Evolutionary conservation across 805 yeast genomes (phyloP).

Genomic region (Candida insectalens): DNA sequence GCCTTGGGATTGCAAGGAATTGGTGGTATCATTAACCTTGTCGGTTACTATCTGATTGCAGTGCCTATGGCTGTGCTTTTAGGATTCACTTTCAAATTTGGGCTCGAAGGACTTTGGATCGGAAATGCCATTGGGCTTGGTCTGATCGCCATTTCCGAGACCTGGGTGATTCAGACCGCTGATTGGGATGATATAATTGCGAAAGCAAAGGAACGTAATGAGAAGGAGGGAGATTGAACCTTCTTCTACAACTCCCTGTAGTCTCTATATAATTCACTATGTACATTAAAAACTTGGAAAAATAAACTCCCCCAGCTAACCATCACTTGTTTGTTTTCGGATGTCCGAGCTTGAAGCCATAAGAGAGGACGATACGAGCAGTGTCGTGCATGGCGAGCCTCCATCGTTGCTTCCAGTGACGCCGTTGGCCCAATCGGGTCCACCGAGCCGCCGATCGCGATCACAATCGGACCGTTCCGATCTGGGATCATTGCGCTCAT

Average conservation of each 20-base stretch:
- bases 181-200: slow-evolving; percentile 43
- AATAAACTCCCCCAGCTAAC: too few relatives aligned
- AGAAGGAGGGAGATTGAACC: too few relatives aligned
- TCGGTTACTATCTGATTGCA: slow-evolving; percentile 65
- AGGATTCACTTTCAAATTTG: slow-evolving; percentile 38
- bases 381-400: too few relatives aligned
- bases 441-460: too few relatives aligned
- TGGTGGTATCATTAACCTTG: slow-evolving; percentile 60
- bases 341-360: too few relatives aligned
- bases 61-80: slow-evolving; percentile 55
- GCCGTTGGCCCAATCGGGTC: too few relatives aligned
- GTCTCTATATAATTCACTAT: too few relatives aligned
- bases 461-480: not conserved
- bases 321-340: too few relatives aligned
- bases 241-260: too few relatives aligned
- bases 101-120: slow-evolving; percentile 61
- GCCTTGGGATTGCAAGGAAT: slow-evolving; percentile 70
- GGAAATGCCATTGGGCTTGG: slow-evolving; percentile 62
- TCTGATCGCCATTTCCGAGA: slow-evolving; percentile 40
- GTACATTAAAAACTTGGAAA: too few relatives aligned
- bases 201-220: slow-evolving; percentile 15
- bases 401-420: too few relatives aligned
- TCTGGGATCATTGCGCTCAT: not conserved
- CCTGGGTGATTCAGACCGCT: slow-evolving; percentile 34
- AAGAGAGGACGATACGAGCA: too few relatives aligned